Evolutionary conservation across 2,329 filamentous ascomycete species (phyloP), one percentile per base, ranked within the genome.

Genomic region (Ophiostoma fasciatum): DNA sequence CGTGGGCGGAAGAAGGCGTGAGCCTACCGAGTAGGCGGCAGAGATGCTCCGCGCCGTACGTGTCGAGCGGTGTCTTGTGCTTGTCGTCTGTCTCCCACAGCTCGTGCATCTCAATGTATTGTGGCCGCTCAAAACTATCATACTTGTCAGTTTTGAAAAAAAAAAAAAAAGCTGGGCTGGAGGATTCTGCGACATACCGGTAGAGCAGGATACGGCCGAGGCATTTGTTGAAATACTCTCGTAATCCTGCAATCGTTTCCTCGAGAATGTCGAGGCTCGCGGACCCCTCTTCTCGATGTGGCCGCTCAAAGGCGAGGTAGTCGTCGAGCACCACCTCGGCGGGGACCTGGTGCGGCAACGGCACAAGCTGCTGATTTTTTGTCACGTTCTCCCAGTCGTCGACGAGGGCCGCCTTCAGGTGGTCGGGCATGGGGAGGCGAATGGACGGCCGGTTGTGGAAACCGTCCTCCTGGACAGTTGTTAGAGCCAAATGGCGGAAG

Each of bases 331-430:
- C 83, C 45, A 73, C 62, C 44, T 71, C 74, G 41, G 90, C 83
- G 1, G 88, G 75, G 35, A 78, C 72, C 20, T 68, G 64, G 31
- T 84, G 78, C 1, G 90, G 90, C 13, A 98, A 65, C 2, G 82
- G 78, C 22, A 94, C 83, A 4, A 96, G 74, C 52, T 88, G 82
- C 47, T 84, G 74, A 53, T 92, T 90, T 61, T 94, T 96, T 38
- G 90, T 98, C 42, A 98, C 77, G 49, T 94, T 93, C 57, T 98
- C 90, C 90, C 90, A 98, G 56, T 98, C 90, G 53, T 98, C 90
- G 17, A 98, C 90, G 4, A 98, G 73, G 43, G 93, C 70, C 13
- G 82, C 83, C 62, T 96, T 94, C 46, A 98, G 68, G 45, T 81
- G 74, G 52, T 96, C 90, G 0, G 90, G 85, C 45, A 96, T 76